Base-by-base conservation (phyloP, 305 asterid species). In the Fraxinus floribunda region DNA sequence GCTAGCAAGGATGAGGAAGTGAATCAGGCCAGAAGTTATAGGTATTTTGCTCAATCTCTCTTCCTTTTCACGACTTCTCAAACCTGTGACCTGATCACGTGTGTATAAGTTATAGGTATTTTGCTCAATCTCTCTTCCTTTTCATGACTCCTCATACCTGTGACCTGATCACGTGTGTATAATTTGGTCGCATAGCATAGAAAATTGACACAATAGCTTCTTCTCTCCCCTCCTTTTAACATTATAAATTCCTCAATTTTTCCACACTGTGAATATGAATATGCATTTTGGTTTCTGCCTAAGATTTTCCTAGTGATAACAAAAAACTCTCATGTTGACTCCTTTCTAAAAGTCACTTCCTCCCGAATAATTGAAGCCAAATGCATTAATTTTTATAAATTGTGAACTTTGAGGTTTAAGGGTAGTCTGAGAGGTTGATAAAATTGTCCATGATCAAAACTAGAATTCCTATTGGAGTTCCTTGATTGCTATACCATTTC, bases 1-100 rank as follows among this genome's bases (percentile, higher is more conserved):
- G 97, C 91, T 84, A 88, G 88, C 76, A 94, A 87, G 79, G 97
- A 93, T 3, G 95, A 91, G 41, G 96, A 95, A 88, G 94, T 88
- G 83, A 90, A 90, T 86, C 95, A 91, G 84, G 90, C 92, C 71
- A 84, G 90, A 90, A 88, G 90, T 77, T 86, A 81, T 8, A 90
- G 98, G 98, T 91, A 79, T 82, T 32, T 64, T 83, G 5, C 82
- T 78, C 79, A 78, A 49, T 81, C 77, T 46, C 64, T 83, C 72
- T 22, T 7, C 26, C 75, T 41, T 62, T 7, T 76, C 76, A 9
- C 26, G 38, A 77, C 24, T 79, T 22, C 9, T 7, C 38, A 11
- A 5, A 46, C 72, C 6, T 32, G 41, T 20, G 36, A 22, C 55
- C 32, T 0, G 39, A 34, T 75, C 35, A 46, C 13, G 32, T 29